Evolutionary conservation across 352 stramenopile genomes (phyloP), one percentile per base, ranked within the genome.

Genomic region (Globisporangium mamillatum): DNA sequence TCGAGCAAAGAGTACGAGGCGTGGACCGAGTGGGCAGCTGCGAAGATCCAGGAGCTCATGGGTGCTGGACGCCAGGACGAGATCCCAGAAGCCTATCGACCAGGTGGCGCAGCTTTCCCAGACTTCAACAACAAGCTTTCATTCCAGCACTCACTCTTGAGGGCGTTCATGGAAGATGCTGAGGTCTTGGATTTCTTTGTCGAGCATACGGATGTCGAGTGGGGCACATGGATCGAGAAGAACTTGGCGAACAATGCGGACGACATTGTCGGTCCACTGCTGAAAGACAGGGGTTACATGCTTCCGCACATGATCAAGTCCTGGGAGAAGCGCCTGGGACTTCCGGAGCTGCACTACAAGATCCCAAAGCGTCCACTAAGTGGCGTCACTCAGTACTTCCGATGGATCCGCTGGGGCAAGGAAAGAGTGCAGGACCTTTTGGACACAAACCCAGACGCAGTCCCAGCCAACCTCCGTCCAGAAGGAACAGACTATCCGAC

Each of bases 321-420:
- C 38, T 92, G 84, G 84, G 82, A 90, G 58, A 85, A 84, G 52
- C 77, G 75, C 9, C 62, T 67, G 24, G 64, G 60, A 4, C 60
- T 85, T 12, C 63, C 60, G 9, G 62, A 80, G 56, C 66, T 91
- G 56, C 72, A 80, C 53, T 89, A 88, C 71, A 74, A 63, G 22
- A 86, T 90, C 44, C 80, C 84, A 1, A 88, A 84, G 67, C 71
- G 64, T 9, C 65, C 70, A 0, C 66, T 88, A 14, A 90, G 71
- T 64, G 79, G 72, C 29, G 72, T 91, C 27, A 79, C 78, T 32
- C 80, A 91, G 46, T 91, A 89, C 69, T 91, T 90, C 54, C 75
- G 77, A 7, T 93, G 83, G 81, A 75, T 93, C 32, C 81, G 83
- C 22, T 93, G 81, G 80, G 62, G 65, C 18, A 93, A 93, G 62